phyloP scores from a whole-genome alignment of 169 alveolate species.

The Plasmodium ovale region DNA sequence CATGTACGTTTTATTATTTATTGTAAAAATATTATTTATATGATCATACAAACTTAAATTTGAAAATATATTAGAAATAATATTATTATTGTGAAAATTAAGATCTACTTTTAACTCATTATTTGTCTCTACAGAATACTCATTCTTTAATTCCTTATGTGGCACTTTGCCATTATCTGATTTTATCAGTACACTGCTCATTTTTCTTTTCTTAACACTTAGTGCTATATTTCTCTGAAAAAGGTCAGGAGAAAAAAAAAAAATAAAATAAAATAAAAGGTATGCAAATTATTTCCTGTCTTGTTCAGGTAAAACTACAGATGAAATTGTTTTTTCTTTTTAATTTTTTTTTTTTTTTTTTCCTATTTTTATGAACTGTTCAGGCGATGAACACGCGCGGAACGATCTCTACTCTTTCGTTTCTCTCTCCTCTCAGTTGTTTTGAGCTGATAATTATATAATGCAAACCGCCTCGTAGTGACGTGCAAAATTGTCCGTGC shows the following conservation, averaged over 20 bases:
- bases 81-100: slow-evolving; percentile 62
- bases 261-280: not conserved
- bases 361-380: no score
- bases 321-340: no score
- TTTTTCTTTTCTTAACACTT: slow-evolving; percentile 8
- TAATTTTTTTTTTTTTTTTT: no score
- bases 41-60: slow-evolving; percentile 43
- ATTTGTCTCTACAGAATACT: slow-evolving; percentile 44
- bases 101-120: slow-evolving; percentile 46
- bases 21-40: slow-evolving; percentile 29
- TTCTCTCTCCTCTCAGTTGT: no score
- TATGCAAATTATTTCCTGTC: no score
- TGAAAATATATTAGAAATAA: slow-evolving; percentile 62
- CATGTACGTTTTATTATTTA: slow-evolving; percentile 43
- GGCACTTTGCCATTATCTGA: not conserved
- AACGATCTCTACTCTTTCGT: no score
- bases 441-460: no score
- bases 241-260: not conserved
- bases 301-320: no score
- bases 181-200: not conserved
- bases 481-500: no score
- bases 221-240: not conserved
- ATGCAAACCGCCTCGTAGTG: no score
- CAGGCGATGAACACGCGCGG: no score
- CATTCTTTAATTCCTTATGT: slow-evolving; percentile 4